These are phyloP conservation scores for Tolypocladium cylindrosporum DNA, from an alignment of 2,329 filamentous ascomycete genomes.

Conservation along the genomic window DNA sequence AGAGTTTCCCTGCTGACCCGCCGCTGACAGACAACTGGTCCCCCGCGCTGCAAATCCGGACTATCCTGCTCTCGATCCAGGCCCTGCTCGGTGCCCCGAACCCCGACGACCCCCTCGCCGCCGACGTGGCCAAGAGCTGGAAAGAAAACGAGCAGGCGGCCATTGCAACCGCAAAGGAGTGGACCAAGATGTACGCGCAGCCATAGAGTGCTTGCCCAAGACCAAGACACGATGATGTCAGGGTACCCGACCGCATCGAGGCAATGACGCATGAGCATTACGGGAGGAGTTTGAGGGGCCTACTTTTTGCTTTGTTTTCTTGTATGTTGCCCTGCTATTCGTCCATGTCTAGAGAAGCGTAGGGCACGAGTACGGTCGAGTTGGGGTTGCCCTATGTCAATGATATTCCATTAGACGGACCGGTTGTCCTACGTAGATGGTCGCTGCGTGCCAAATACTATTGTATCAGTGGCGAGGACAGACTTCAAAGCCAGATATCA, in stretches of 20 bases:
- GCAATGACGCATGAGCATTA: constrained; percentile 10
- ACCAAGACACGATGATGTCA: neutral
- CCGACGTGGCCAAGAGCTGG: constrained; percentile 96
- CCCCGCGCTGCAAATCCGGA: constrained; percentile 92
- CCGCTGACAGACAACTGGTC: constrained; percentile 81
- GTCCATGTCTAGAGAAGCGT: neutral
- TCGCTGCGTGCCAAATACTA: neutral
- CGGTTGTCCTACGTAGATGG: neutral
- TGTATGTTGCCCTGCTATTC: constrained; percentile 5
- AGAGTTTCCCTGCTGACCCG: neutral
- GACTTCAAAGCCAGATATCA: neutral
- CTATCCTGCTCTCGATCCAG: constrained; percentile 97
- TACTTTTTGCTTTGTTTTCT: constrained; percentile 5
- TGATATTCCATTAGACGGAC: neutral
- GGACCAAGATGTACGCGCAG: constrained; percentile 76
- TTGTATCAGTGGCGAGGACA: neutral
- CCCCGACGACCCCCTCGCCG: constrained; percentile 94
- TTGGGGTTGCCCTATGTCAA: neutral
- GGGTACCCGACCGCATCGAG: neutral
- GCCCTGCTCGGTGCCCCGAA: constrained; percentile 92
- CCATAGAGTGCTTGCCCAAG: constrained; percentile 17
- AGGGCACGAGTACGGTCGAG: neutral
- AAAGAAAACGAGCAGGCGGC: constrained; percentile 91
- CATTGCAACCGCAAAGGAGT: constrained; percentile 84
- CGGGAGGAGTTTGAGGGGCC: constrained; percentile 11